Evolutionary conservation across 208 protist genomes (phyloP), one percentile per base, ranked within the genome.

Genomic region (Trypanosoma vivax): DNA sequence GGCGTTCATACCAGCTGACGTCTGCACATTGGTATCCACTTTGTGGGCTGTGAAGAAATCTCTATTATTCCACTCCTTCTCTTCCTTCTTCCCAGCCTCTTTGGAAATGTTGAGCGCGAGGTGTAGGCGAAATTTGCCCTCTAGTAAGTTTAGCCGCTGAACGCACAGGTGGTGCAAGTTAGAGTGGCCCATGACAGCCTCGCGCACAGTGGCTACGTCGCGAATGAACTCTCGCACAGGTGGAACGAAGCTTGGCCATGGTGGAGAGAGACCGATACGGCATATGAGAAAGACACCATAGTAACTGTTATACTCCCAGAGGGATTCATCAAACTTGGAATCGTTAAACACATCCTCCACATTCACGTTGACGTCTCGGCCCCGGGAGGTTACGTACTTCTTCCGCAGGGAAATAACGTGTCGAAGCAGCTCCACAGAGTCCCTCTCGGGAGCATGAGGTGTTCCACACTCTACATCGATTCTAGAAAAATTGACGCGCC

Each of bases 51-150:
- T 90, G 67, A 88, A 92, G 51, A 92, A 93, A 63, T 95, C 88
- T 1, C 88, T 64, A 59, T 93, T 92, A 67, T 93, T 94, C 71
- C 76, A 89, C 59, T 83, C 79, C 81, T 94, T 94, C 56, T 90
- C 83, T 56, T 76, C 70, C 50, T 55, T 60, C 56, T 52, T 54
- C 13, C 87, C 87, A 11, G 75, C 77, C 54, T 94, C 87, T 46
- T 86, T 91, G 25, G 62, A 76, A 31, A 95, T 72, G 65, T 97
- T 98, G 49, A 97, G 81, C 0, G 90, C 79, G 2, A 90, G 77
- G 54, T 97, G 93, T 34, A 98, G 63, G 35, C 91, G 62, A 58
- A 95, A 97, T 72, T 96, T 96, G 18, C 74, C 71, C 76, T 97
- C 92, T 7, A 97, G 67, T 6, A 97, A 39, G 31, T 82, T 70